Evolutionary conservation across 2,329 filamentous ascomycete genomes (phyloP), one percentile per base, ranked within the genome.

Genomic region (Emericellopsis cladophorae): DNA sequence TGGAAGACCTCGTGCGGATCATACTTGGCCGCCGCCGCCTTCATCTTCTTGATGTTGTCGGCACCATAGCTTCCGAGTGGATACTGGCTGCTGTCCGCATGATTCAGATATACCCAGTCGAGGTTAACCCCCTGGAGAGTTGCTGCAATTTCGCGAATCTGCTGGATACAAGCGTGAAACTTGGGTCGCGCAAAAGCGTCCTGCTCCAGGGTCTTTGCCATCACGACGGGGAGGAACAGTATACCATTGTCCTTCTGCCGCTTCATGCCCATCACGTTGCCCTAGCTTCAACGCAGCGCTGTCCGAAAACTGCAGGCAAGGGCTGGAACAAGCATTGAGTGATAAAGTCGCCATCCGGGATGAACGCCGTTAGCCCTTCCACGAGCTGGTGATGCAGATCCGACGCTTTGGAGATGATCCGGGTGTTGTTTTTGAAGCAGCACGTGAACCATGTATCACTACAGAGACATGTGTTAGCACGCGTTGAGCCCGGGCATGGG

Each of bases 31-130:
- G 50, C 50, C 5, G 56, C 46, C n/a, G 45, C 34, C 24, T 44
- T 47, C 15, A 62, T 41, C 22, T 48, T 50, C 14, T 49, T 44
- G 7, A 64, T 36, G 31, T 60, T 65, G 7, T 52, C 49, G 5
- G 45, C 40, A 2, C 64, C 62, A 42, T 65, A 67, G 2, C 52
- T 48, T 7, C 41, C 39, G 14, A 66, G 47, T 1, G 60, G 56
- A 36, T 60, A 49, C 48, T 67, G 62, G 22, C 49, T 52, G 5
- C 46, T 42, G 29, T 58, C 53, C 4, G 61, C 62, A 36, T 69
- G 68, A 47, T 68, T 67, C 31, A 67, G 50, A 45, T 65, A 69
- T 22, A 32, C 26, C 32, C 23, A 33, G 14, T 69, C 72, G 46
- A 72, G 71, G 44, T 60, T 7, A 66, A 72, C 8, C 8, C 18